Percentiles rank a stretch among this genome's conserved stretches.
These are phyloP conservation scores for Colletotrichum shisoi DNA, from an alignment of 2,329 filamentous ascomycete species.

Conservation along the genomic window DNA sequence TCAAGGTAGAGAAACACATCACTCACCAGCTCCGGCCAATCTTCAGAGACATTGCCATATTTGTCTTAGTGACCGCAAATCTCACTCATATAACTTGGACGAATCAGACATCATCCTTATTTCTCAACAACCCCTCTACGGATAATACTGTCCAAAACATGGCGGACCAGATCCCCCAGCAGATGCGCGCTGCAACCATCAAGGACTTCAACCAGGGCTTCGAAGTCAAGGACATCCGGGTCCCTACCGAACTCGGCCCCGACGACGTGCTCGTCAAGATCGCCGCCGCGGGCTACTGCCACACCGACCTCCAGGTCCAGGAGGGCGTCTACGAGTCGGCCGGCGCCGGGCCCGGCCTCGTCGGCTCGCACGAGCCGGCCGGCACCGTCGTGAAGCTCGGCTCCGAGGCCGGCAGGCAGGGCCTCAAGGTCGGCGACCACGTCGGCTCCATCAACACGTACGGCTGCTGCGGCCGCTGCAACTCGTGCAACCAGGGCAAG, in stretches of 20 bases:
- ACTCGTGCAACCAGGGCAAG: constrained; percentile 40
- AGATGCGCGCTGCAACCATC: constrained; percentile 48
- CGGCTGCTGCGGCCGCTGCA: constrained; percentile 42
- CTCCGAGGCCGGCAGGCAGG: constrained; percentile 44
- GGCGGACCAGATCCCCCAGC: constrained; percentile 39
- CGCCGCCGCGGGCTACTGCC: constrained; percentile 40
- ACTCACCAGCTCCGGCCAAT: background rate
- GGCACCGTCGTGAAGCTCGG: constrained; percentile 67
- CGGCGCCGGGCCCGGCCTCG: constrained; percentile 40
- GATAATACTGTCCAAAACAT: background rate
- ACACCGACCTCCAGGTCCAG: constrained; percentile 40
- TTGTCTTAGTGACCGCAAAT: too few relatives aligned
- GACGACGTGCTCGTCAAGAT: constrained; percentile 41
- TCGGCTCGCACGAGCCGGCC: constrained; percentile 70
- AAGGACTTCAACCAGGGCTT: constrained; percentile 38
- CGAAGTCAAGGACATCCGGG: constrained; percentile 37
- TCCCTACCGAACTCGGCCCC: constrained; percentile 36
- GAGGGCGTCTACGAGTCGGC: constrained; percentile 39
- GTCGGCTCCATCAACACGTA: constrained; percentile 52
- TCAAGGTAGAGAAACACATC: background rate
- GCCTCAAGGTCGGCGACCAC: constrained; percentile 61
- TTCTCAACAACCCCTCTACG: too few relatives aligned
- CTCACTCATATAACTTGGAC: background rate
- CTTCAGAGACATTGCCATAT: background rate
- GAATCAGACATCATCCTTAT: background rate